Percentiles rank a stretch among this genome's conserved stretches.
Conservation (phyloP, 2,329 filamentous ascomycete species). For the Colletotrichum falcatum region DNA sequence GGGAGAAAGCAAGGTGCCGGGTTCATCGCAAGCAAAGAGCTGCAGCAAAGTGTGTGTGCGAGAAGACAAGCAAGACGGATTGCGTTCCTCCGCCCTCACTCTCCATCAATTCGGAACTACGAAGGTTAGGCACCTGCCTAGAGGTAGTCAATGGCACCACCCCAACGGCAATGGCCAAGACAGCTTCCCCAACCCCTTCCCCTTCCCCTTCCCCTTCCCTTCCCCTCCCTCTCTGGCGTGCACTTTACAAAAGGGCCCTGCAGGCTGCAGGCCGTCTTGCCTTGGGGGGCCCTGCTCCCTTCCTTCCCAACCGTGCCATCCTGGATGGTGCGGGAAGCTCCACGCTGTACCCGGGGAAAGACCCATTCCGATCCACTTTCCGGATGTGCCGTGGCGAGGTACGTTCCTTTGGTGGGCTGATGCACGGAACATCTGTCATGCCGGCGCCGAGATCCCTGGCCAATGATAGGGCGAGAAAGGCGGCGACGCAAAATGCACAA, state of each 20-base stretch:
- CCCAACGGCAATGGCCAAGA: background rate
- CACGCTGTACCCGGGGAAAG: conserved; percentile 32
- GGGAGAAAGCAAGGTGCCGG: background rate
- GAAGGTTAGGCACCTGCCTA: no score
- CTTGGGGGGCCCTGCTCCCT: conserved; percentile 34
- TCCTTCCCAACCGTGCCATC: conserved; percentile 33
- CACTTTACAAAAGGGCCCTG: conserved; percentile 27
- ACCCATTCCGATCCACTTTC: conserved; percentile 37
- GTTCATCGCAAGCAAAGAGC: conserved; percentile 11
- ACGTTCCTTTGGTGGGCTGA: conserved; percentile 12
- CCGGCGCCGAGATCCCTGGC: background rate
- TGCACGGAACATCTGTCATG: conserved; percentile 20
- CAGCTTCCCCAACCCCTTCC: conserved; percentile 27
- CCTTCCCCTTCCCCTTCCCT: background rate
- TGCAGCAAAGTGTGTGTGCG: background rate
- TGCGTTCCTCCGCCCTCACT: background rate
- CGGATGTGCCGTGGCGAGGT: conserved; percentile 31
- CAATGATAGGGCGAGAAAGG: conserved; percentile 10
- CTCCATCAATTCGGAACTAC: no score
- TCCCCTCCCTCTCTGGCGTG: conserved; percentile 5
- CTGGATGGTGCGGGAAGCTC: conserved; percentile 34
- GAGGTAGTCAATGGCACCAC: background rate
- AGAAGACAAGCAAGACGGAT: background rate
- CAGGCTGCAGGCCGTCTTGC: conserved; percentile 24
- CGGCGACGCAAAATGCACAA: conserved; percentile 28